Evolutionary conservation across 768 basidiomycete species (phyloP), one percentile per base, ranked within the genome.

Genomic region (Termitomyces sp.): DNA sequence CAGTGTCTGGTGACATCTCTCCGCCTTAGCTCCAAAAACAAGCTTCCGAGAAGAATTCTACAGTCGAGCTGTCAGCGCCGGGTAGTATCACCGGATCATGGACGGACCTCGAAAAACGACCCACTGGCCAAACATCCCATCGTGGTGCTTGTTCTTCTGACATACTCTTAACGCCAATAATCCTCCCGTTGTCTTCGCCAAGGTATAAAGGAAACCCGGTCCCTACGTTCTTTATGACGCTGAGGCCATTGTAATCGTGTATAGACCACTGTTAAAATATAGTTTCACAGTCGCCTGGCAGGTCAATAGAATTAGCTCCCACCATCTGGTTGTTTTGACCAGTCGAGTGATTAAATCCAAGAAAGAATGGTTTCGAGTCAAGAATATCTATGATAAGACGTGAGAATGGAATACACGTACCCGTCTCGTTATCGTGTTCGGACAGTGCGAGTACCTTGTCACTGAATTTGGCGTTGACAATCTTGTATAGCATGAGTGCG

Each of bases 381-480:
- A 41, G 29, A 38, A 42, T 17, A 23, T 16, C 16, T 11, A 23
- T 2, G 19, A 12, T 9, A 31, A 14, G 9, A 8, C 8, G 1
- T 48, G 47, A 16, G 12, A 21, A 17, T 23, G 31, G 29, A 32
- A 4, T n/a, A 41, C 6, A 37, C 49, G 16, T 11, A 57, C 56
- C 49, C 8, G 56, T 57, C n/a, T 49, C 35, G 23, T 57, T 51
- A 44, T 57, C 56, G 19, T 57, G 49, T 12, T 37, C n/a, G 14
- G 56, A 57, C 12, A 57, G 34, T 21, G 56, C 49, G 7, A 57
- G 43, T 32, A 57, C 56, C 16, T 51, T 57, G 32, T 57, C 56
- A 19, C n/a, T 57, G 17, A 59, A 59, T n/a, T 55, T 59, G 17
- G 54, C 58, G n/a, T 59, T 59, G 27, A 59, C 47, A 10, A 55